Base-by-base conservation (phyloP, 768 basidiomycete species). In the Suillus bovinus region DNA sequence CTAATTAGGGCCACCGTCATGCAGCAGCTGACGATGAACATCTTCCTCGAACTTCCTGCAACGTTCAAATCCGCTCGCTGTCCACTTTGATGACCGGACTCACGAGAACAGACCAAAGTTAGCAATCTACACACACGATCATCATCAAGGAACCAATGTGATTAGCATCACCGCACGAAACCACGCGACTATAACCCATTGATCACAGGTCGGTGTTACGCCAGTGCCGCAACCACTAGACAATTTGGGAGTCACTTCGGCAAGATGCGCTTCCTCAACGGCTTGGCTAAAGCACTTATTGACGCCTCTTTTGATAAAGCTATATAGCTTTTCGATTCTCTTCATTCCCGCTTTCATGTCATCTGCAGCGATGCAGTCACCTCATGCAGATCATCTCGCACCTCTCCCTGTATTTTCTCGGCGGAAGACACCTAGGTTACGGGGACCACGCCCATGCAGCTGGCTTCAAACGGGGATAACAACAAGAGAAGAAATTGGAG, bases 371-470 rank as follows among this genome's bases (percentile, higher is more conserved):
- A 59, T 34, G 58, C 13, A 49, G 27, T 3, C 64, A 13, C 38
- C 57, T 5, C 52, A 55, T 20, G 67, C 70, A 70, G 63, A 68
- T 33, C 44, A 60, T 54, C 46, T 64, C 20, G 57, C 52, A 2
- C 50, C 63, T 20, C 64, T 65, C 42, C 54, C 55, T 5, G 24
- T 63, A 3, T 55, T 64, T 20, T 27, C 31, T n/a, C 65, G 17
- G 17, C 60, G 64, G 54, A 70, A 22, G 33, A 59, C 66, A 14
- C 41, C 55, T 34, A 68, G 67, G 57, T 61, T 74, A 17, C 68
- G 64, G 56, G 73, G 73, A 27, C 73, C 74, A 22, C 73, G 73
- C 55, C 74, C 73, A 33, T 68, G 60, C 50, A 42, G 73, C 64
- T 71, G 68, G 68, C 54, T 38, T 1, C 34, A 16, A n/a, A 33